phyloP scores from a whole-genome alignment of 352 stramenopile genomes.

The Phytophthora pisi region DNA sequence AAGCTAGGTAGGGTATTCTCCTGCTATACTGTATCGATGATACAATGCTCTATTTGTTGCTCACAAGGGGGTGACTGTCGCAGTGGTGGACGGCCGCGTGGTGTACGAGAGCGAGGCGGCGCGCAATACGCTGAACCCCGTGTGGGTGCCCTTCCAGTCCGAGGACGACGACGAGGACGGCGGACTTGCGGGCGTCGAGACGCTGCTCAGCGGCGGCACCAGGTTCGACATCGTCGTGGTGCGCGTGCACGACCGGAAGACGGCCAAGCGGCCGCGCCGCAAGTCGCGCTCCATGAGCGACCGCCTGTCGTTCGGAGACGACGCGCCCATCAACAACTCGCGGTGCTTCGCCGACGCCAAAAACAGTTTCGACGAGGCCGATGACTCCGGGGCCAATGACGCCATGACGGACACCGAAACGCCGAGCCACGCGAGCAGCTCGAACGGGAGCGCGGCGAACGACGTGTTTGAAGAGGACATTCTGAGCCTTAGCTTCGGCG shows the following conservation, averaged over 20 bases:
- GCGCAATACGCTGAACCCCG: constrained; percentile 73
- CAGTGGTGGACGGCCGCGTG: constrained; percentile 70
- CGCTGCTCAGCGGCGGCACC: constrained; percentile 55
- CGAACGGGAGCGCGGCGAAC: constrained; percentile 6
- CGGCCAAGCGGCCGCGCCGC: constrained; percentile 45
- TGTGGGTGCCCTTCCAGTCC: constrained; percentile 82
- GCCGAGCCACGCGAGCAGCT: constrained; percentile 6
- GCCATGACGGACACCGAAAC: constrained; percentile 31
- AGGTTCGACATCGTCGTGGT: constrained; percentile 75
- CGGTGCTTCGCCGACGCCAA: constrained; percentile 44
- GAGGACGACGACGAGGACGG: constrained; percentile 39
- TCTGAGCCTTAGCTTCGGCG: constrained; percentile 60
- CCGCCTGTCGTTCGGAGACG: constrained; percentile 46
- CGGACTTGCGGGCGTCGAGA: constrained; percentile 35
- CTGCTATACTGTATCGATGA: not conserved
- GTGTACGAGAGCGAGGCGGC: constrained; percentile 81
- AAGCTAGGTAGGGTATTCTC: constrained; percentile 53
- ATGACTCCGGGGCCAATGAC: constrained; percentile 37
- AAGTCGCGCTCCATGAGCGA: constrained; percentile 57
- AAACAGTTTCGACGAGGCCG: constrained; percentile 40
- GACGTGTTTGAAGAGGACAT: constrained; percentile 60
- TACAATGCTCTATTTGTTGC: not conserved
- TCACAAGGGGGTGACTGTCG: not conserved
- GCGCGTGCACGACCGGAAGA: constrained; percentile 54
- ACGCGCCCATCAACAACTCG: constrained; percentile 51